Evolutionary conservation across 2,329 filamentous ascomycete species (phyloP), one percentile per base, ranked within the genome.

Genomic region (Aureobasidium mangrovei): DNA sequence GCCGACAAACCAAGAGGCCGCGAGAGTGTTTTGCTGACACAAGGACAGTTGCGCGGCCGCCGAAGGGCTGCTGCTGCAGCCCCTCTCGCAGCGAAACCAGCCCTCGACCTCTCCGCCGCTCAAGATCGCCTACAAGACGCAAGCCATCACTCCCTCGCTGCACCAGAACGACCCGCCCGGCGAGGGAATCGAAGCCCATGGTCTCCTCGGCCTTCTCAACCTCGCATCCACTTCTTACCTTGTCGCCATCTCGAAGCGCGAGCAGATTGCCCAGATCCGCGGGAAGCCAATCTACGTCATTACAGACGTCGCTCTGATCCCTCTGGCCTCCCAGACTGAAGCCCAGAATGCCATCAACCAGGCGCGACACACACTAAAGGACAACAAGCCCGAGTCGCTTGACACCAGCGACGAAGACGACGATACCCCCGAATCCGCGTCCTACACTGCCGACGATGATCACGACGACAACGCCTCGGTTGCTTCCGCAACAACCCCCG

Each of bases 251-350:
- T 90, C 85, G 26, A 81, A 83, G 56, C 86, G 91, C 44, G 81
- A 94, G 64, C 88, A 95, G 68, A 90, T 97, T 47, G 93, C 93
- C 3, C 85, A 91, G 60, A 83, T 97, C 47, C 83, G 84, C 60
- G 89, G 88, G 4, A 84, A 81, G 54, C 85, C 91, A 0, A 76
- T 97, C 54, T 98, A 94, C 69, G 84, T 89, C 38, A 82, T 96
- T 57, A 93, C 86, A 41, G 88, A 94, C 62, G 87, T 97, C 32
- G 85, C 89, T 5, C 74, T 97, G n/a, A 95, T 95, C 4, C 93
- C 93, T 0, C 83, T 93, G 52, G 81, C 84, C 2, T 91, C 86
- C 4, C 84, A 85, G 63, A 67, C 70, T 39, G 88, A 94, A 41
- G 91, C 91, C 4, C 77, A 81, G 58, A 78, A 79, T 29, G 85